Conservation (phyloP, 2,329 filamentous ascomycete species). For the Fusarium neocosmosporiellum region DNA sequence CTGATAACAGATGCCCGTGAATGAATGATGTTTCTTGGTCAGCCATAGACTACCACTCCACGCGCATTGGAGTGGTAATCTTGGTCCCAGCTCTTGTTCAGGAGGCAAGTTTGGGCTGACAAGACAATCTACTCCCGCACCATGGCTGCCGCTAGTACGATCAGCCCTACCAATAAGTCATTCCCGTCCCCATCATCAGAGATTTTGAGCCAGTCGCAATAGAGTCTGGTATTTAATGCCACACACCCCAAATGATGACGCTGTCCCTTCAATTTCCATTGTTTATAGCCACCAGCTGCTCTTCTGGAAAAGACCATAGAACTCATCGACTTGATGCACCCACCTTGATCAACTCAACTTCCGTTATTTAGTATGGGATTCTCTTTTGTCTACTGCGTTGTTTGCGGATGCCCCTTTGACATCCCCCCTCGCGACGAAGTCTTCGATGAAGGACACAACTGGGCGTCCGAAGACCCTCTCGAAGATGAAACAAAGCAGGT, state of each 20-base stretch:
- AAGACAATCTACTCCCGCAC: background rate
- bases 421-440: background rate
- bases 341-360: background rate
- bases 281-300: background rate
- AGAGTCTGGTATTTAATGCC: background rate
- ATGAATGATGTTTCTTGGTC: background rate
- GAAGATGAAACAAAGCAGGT: constrained; percentile 12
- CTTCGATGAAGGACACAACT: background rate
- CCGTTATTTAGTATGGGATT: background rate
- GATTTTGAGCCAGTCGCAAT: background rate
- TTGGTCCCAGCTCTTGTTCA: background rate
- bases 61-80: background rate
- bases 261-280: background rate
- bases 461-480: background rate
- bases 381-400: constrained; percentile 2
- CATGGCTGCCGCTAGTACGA: background rate
- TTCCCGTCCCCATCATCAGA: background rate
- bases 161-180: background rate
- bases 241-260: background rate
- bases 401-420: constrained; percentile 16
- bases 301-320: background rate
- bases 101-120: background rate
- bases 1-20: background rate
- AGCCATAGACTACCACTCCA: background rate
- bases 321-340: background rate